Conservation (phyloP, 2,329 filamentous ascomycete species). For the Aspergillus quadrilineatus region DNA sequence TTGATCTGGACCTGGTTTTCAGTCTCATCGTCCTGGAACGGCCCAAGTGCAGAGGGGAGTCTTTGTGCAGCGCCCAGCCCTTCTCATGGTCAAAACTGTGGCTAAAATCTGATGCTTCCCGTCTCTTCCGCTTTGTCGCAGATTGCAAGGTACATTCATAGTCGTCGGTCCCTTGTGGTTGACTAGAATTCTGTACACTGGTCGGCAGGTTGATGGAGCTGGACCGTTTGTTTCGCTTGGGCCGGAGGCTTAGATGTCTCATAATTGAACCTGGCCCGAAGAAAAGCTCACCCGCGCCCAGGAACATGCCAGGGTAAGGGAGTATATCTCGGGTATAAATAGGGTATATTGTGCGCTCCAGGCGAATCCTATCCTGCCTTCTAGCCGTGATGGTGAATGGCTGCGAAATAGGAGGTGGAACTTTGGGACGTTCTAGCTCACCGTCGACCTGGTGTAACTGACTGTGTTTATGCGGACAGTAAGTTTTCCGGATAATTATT, state of each 20-base stretch:
- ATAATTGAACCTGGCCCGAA: conserved; percentile 78
- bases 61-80: background rate
- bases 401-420: conserved; percentile 63
- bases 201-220: conserved; percentile 48
- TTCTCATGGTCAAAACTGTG: conserved; percentile 10
- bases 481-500: conserved; percentile 84
- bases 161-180: background rate
- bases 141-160: background rate
- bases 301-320: conserved; percentile 79
- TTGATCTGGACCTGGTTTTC: conserved; percentile 8
- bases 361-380: conserved; percentile 70
- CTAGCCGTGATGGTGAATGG: conserved; percentile 72
- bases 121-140: background rate
- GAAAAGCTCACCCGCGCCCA: conserved; percentile 65
- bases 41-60: conserved; percentile 7
- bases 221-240: conserved; percentile 72
- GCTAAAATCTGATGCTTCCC: conserved; percentile 1
- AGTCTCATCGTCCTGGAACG: conserved; percentile 14
- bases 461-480: conserved; percentile 60
- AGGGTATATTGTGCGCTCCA: conserved; percentile 72
- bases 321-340: conserved; percentile 81
- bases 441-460: conserved; percentile 46
- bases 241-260: conserved; percentile 78
- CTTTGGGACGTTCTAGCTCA: conserved; percentile 76
- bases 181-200: background rate